Evolutionary conservation across 768 basidiomycete genomes (phyloP).

Genomic region (Auriscalpium vulgare): DNA sequence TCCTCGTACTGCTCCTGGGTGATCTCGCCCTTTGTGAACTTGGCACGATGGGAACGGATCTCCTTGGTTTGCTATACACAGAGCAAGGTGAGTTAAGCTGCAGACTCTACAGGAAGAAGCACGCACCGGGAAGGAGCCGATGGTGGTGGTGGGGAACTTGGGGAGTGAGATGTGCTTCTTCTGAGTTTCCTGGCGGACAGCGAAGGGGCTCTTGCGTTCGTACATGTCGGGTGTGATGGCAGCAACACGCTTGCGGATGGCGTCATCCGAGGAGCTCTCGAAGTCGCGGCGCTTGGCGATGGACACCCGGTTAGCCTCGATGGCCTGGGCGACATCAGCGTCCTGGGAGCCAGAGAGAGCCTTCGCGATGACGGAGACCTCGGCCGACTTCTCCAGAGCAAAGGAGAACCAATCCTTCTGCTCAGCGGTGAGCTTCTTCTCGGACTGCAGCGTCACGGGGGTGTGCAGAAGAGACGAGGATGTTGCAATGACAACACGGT

Average conservation of each 20-base stretch:
- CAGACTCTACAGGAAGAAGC: neutral
- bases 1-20: constrained; percentile 83
- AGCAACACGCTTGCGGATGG: constrained; percentile 91
- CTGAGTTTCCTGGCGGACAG: constrained; percentile 81
- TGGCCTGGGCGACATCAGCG: constrained; percentile 53
- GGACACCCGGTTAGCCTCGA: constrained; percentile 84
- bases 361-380: constrained; percentile 83
- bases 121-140: constrained; percentile 91
- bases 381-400: constrained; percentile 89
- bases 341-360: constrained; percentile 83
- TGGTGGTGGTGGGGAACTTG: constrained; percentile 97
- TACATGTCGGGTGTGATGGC: constrained; percentile 82
- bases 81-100: constrained; percentile 10
- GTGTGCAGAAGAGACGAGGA: constrained; percentile 98
- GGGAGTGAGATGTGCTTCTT: constrained; percentile 84
- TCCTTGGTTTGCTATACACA: constrained; percentile 87
- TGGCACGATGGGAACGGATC: constrained; percentile 94
- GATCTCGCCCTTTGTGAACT: constrained; percentile 87
- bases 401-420: constrained; percentile 99
- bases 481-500: constrained; percentile 88
- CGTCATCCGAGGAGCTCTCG: constrained; percentile 87
- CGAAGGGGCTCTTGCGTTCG: constrained; percentile 84
- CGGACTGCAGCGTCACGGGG: constrained; percentile 89
- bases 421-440: constrained; percentile 81
- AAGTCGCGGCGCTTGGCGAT: constrained; percentile 94